phyloP scores from a whole-genome alignment of 75 land plant species.

The Pseudotsuga menziesii region DNA sequence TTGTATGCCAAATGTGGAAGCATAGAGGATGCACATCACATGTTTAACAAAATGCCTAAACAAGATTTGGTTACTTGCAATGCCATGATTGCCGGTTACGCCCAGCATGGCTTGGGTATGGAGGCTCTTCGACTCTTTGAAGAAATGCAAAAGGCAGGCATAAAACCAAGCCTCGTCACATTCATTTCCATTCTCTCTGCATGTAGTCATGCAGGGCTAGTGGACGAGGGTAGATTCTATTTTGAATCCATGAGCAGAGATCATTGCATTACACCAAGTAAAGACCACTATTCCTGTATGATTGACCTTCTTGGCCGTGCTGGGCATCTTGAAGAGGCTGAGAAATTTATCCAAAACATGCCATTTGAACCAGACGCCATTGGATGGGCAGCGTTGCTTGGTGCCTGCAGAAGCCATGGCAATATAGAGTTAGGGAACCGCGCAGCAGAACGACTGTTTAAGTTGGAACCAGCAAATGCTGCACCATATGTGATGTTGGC shows the following conservation, averaged over 20 bases:
- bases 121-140: constrained; percentile 47
- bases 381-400: too few relatives aligned
- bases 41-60: constrained; percentile 47
- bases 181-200: constrained; percentile 59
- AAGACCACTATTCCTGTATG: constrained; percentile 52
- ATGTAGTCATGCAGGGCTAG: constrained; percentile 54
- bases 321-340: constrained; percentile 37
- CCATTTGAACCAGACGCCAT: too few relatives aligned
- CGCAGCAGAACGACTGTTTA: too few relatives aligned
- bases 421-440: too few relatives aligned
- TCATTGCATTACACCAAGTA: constrained; percentile 32
- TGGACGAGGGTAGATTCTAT: constrained; percentile 36
- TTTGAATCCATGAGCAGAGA: constrained; percentile 33
- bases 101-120: constrained; percentile 42
- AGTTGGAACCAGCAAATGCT: too few relatives aligned
- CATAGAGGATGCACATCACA: constrained; percentile 35
- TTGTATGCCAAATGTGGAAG: constrained; percentile 65
- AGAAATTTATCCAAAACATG: constrained; percentile 21
- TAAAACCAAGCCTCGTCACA: constrained; percentile 46
- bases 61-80: constrained; percentile 48
- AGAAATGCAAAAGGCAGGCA: constrained; percentile 31
- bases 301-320: constrained; percentile 53
- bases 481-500: too few relatives aligned
- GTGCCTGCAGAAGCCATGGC: too few relatives aligned
- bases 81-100: constrained; percentile 55